Percentiles rank a stretch among this genome's conserved stretches.
phyloP scores from a whole-genome alignment of 805 yeast genomes.

The Barnettozyma wickerhamii region DNA sequence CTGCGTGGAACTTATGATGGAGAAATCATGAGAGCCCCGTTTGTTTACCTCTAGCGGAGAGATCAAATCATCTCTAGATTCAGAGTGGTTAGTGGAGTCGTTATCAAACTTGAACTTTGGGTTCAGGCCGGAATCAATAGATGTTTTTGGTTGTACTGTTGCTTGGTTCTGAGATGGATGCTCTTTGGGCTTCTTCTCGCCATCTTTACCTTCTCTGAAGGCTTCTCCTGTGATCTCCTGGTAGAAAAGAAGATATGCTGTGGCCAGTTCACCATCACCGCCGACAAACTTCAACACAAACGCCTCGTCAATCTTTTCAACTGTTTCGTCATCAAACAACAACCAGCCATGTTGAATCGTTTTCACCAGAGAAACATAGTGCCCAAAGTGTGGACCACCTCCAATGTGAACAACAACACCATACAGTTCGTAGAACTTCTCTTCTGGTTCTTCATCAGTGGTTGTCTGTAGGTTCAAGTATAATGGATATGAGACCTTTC shows the following conservation, averaged over 20 bases:
- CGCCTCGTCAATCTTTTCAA: conserved; percentile 78
- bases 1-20: conserved; percentile 15
- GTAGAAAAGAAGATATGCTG: conserved; percentile 88
- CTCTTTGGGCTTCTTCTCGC: neutral
- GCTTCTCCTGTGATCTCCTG: conserved; percentile 46
- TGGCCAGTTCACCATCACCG: conserved; percentile 79
- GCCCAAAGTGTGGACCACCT: conserved; percentile 98
- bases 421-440: conserved; percentile 70
- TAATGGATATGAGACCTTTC: conserved; percentile 77
- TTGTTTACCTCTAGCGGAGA: conserved; percentile 19
- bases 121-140: neutral
- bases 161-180: neutral
- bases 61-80: conserved; percentile 10
- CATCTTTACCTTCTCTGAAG: conserved; percentile 16
- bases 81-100: neutral
- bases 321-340: conserved; percentile 92
- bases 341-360: conserved; percentile 82
- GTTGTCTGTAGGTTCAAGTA: conserved; percentile 54
- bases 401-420: conserved; percentile 93
- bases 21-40: conserved; percentile 13
- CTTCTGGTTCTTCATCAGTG: conserved; percentile 52
- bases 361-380: conserved; percentile 83
- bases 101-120: conserved; percentile 5
- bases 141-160: neutral
- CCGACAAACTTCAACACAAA: conserved; percentile 87